Evolutionary conservation across 257 asterid species (phyloP), one percentile per base, ranked within the genome.

Genomic region (Verbascum thapsus): DNA sequence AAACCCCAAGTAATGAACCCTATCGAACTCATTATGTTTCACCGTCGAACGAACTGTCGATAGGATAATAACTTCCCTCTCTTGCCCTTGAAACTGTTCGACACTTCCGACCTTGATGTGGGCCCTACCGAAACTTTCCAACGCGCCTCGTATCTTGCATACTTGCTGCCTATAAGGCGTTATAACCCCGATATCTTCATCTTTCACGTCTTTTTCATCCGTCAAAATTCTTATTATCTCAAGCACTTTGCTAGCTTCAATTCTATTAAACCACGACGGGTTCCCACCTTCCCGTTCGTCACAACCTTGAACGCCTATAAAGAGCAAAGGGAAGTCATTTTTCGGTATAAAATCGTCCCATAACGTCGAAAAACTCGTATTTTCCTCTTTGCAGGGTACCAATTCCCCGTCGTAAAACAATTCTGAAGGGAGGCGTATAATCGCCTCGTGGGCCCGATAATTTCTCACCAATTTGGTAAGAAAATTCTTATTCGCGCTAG

Each of bases 81-180:
- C 99, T 76, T 90, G 99, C 48, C 99, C 97, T 75, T 94, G 99
- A 58, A 87, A 94, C 75, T 90, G 99, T 74, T 94, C 97, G 1
- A 94, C 99, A 47, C 92, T 90, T 53, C 99, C 97, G 49, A 94
- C 97, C 73, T 83, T 85, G 30, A 87, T 53, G 56, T 73, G 64
- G 11, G 34, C 45, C 70, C 63, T 38, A 45, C 73, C 73, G 18
- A 80, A 71, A 38, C 68, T 59, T 73, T 85, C 94, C 11, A 94
- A 84, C n/a, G 87, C 94, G 8, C 58, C 80, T 65, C 83, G 72
- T 61, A 90, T 85, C 63, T 94, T 94, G 42, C 65, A 74, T 16
- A 90, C 99, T 77, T 94, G 97, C 75, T 90, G 96, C 70, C 80
- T 73, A 66, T 94, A 94, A 59, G 99, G 97, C 49, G 97, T 88